Percentiles rank a stretch among this genome's conserved stretches.
Evolutionary conservation across 305 asterid species (phyloP).

Genomic region (Fraxinus baroniana): DNA sequence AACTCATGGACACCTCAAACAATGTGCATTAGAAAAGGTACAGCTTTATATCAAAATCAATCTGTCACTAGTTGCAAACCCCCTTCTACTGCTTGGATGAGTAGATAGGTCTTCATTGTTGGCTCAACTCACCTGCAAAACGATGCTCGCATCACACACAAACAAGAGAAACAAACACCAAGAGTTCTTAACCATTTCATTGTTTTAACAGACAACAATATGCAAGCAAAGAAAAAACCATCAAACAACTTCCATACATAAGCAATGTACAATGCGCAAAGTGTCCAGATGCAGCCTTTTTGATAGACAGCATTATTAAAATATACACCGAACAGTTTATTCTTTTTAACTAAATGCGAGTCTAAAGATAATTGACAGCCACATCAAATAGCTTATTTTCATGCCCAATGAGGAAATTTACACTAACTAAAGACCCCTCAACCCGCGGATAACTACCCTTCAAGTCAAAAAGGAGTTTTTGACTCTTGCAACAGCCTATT

Average conservation of each 20-base stretch:
- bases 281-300: neutral
- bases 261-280: neutral
- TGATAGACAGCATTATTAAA: neutral
- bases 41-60: neutral
- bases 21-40: neutral
- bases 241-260: neutral
- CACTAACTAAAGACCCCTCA: neutral
- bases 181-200: neutral
- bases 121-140: conserved; percentile 14
- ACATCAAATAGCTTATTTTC: neutral
- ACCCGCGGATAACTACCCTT: neutral
- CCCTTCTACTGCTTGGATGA: neutral
- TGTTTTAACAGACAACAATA: neutral
- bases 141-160: neutral
- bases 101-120: neutral
- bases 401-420: neutral
- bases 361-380: neutral
- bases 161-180: neutral
- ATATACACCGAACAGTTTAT: neutral
- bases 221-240: neutral
- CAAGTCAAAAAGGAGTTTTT: neutral
- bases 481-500: neutral
- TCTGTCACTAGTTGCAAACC: neutral
- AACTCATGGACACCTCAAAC: neutral
- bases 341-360: neutral